A percentile compares a stretch with the other conserved stretches of the same genome.
Conservation (phyloP, 129 eudicot species). For the Rutidosis leptorrhynchoides region DNA sequence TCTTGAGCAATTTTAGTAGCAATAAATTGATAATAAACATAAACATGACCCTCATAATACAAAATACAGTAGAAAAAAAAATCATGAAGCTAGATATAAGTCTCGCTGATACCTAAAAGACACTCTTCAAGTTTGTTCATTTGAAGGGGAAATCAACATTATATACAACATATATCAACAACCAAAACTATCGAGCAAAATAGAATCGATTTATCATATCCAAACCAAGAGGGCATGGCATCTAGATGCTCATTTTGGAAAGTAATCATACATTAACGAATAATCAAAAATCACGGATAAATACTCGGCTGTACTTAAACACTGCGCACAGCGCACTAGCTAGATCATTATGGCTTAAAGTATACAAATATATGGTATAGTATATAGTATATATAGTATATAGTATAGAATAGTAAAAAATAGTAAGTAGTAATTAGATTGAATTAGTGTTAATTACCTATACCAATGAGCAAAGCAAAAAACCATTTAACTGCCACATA, state of each 20-base stretch:
- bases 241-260: background rate
- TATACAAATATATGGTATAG: background rate
- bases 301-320: background rate
- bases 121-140: constrained; percentile 6
- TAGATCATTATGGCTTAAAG: background rate
- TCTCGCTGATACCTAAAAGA: background rate
- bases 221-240: background rate
- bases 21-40: background rate
- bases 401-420: no score
- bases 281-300: background rate
- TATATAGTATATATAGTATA: background rate
- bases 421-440: background rate
- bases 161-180: background rate
- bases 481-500: constrained; percentile 81
- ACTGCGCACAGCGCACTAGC: no score
- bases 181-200: background rate
- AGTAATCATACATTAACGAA: background rate
- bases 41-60: background rate
- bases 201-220: background rate
- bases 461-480: constrained; percentile 83
- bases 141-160: background rate
- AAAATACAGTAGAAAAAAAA: background rate
- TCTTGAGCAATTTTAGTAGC: background rate
- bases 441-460: constrained; percentile 41
- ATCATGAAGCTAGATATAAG: background rate